Conservation (phyloP, 202 grass and related monocot species). For the Panicum hallii region DNA sequence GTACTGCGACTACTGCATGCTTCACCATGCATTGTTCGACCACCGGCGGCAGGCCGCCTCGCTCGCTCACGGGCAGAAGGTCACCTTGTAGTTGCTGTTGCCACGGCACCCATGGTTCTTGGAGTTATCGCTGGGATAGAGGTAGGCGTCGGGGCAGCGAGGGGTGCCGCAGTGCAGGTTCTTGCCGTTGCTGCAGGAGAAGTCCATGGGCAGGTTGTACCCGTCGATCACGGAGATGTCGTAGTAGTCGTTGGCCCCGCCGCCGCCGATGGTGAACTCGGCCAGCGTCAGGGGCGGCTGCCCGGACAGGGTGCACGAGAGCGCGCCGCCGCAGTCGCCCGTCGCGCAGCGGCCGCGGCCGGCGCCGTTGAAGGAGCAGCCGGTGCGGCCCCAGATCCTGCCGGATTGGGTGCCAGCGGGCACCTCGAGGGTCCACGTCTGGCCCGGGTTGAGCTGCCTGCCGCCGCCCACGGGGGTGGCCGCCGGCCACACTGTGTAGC, state of each 20-base stretch:
- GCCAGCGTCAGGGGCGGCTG: slow-evolving; percentile 54
- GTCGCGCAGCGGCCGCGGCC: slow-evolving; percentile 41
- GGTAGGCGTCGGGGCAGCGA: not conserved
- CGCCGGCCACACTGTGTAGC: slow-evolving; percentile 52
- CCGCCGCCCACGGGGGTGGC: slow-evolving; percentile 1
- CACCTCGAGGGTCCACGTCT: not conserved
- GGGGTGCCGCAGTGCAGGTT: not conserved
- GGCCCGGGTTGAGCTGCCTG: slow-evolving; percentile 5
- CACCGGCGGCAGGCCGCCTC: too few relatives aligned
- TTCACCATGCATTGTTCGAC: too few relatives aligned
- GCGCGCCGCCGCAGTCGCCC: slow-evolving; percentile 56
- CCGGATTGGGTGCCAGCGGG: not conserved
- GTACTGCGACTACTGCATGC: too few relatives aligned
- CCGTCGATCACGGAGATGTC: slow-evolving; percentile 64
- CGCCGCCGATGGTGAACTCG: slow-evolving; percentile 47
- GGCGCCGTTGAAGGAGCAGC: slow-evolving; percentile 48
- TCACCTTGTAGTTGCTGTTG: slow-evolving; percentile 55
- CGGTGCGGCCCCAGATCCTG: slow-evolving; percentile 62
- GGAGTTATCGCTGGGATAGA: not conserved
- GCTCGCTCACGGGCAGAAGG: slow-evolving; percentile 45
- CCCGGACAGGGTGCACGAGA: slow-evolving; percentile 47
- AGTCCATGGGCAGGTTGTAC: slow-evolving; percentile 59
- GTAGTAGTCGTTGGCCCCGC: not conserved
- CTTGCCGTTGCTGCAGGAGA: slow-evolving; percentile 30
- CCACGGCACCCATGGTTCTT: not conserved